Conservation (phyloP, 257 asterid genomes). For the Osmanthus fragrans region DNA sequence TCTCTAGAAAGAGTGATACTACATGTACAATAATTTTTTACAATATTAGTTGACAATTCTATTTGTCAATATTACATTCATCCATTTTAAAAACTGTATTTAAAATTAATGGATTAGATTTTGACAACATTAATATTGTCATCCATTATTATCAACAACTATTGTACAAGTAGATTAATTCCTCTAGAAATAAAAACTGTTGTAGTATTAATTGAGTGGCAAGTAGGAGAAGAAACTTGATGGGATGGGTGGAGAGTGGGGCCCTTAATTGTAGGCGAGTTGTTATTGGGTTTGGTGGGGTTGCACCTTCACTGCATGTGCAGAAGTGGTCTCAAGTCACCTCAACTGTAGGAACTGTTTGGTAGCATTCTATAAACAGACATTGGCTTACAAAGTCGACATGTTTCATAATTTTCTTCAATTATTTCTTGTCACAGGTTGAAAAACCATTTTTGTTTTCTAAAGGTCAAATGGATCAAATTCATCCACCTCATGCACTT, state of each 20-base stretch:
- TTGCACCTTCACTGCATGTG: neutral
- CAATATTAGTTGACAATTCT: no score
- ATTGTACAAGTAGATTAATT: no score
- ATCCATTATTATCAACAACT: no score
- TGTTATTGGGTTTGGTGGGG: neutral
- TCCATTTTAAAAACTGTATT: no score
- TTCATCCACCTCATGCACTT: neutral
- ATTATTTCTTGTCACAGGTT: neutral
- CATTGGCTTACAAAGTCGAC: neutral
- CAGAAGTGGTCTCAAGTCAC: neutral
- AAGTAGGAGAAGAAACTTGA: neutral
- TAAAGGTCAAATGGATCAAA: neutral
- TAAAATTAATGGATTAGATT: no score
- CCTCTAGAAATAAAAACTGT: neutral
- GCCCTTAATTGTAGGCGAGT: neutral
- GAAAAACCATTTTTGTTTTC: neutral
- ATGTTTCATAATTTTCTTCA: neutral
- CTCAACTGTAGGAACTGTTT: neutral
- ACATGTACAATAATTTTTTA: no score
- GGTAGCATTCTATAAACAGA: neutral
- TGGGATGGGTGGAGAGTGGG: neutral
- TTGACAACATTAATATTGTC: no score
- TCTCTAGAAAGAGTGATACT: no score
- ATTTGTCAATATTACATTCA: no score
- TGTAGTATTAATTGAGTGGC: neutral